phyloP scores from a whole-genome alignment of 2,329 filamentous ascomycete species.

The Penicillium sp. region DNA sequence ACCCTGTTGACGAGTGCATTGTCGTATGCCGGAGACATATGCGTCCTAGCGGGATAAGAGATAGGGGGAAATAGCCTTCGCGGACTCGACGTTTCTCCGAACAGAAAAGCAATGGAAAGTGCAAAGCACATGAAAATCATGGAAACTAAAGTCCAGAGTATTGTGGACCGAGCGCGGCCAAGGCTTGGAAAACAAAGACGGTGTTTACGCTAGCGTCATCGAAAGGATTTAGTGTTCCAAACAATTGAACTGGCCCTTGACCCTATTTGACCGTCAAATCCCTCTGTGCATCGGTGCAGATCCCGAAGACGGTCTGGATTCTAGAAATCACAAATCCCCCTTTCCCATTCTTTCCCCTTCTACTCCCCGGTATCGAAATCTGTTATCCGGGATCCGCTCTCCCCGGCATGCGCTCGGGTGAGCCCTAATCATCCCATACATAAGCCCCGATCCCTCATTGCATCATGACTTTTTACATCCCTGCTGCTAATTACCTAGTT shows the following conservation, averaged over 20 bases:
- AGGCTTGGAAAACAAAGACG: not conserved
- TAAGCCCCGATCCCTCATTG: not conserved
- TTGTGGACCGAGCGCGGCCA: too few relatives aligned
- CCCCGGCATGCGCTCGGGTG: not conserved
- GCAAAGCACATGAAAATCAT: too few relatives aligned
- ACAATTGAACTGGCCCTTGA: constrained; percentile 1
- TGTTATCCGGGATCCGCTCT: not conserved
- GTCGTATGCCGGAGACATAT: not conserved
- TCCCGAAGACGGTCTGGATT: not conserved
- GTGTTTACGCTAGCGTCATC: constrained; percentile 1
- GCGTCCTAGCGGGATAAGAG: not conserved
- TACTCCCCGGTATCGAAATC: not conserved
- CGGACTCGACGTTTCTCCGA: not conserved
- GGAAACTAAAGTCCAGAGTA: too few relatives aligned
- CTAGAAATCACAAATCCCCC: not conserved
- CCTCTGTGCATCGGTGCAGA: not conserved
- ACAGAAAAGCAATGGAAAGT: not conserved
- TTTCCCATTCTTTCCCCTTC: not conserved
- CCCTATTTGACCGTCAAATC: not conserved
- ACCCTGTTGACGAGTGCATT: not conserved
- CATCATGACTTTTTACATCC: not conserved
- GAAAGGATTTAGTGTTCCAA: constrained; percentile 18
- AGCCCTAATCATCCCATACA: not conserved
- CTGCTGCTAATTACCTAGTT: not conserved
- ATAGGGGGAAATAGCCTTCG: not conserved